These are phyloP conservation scores for Cicer yamashitae DNA, from an alignment of 306 rosid species.

Conservation along the genomic window DNA sequence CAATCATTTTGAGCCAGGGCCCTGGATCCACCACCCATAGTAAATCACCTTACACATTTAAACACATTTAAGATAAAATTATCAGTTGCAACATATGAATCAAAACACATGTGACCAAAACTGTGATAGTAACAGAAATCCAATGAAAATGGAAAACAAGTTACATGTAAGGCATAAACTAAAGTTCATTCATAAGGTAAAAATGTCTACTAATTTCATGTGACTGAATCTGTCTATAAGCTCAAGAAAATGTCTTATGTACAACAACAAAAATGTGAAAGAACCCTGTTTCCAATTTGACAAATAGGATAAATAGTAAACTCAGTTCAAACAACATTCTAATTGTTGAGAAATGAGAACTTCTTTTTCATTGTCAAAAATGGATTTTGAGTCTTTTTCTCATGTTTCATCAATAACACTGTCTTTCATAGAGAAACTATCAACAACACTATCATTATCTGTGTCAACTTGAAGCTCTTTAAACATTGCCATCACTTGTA, in stretches of 20 bases:
- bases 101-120: constrained; percentile 58
- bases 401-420: constrained; percentile 60
- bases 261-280: constrained; percentile 38
- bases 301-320: constrained; percentile 13
- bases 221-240: constrained; percentile 42
- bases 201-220: constrained; percentile 43
- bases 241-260: constrained; percentile 45
- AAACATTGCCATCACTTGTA: constrained; percentile 84
- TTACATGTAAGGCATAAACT: constrained; percentile 38
- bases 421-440: constrained; percentile 63
- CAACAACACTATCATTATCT: constrained; percentile 58
- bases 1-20: too few relatives aligned
- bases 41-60: too few relatives aligned
- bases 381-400: constrained; percentile 19
- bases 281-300: constrained; percentile 36
- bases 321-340: constrained; percentile 30
- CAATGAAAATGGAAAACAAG: constrained; percentile 37
- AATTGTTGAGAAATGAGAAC: not conserved
- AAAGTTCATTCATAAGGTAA: constrained; percentile 32
- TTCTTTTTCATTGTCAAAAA: not conserved
- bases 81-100: constrained; percentile 42
- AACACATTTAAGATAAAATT: constrained; percentile 33
- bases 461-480: constrained; percentile 75
- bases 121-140: constrained; percentile 51
- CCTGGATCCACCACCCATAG: too few relatives aligned